phyloP scores from a whole-genome alignment of 73 alveolate species.

The Stentor roeselii region DNA sequence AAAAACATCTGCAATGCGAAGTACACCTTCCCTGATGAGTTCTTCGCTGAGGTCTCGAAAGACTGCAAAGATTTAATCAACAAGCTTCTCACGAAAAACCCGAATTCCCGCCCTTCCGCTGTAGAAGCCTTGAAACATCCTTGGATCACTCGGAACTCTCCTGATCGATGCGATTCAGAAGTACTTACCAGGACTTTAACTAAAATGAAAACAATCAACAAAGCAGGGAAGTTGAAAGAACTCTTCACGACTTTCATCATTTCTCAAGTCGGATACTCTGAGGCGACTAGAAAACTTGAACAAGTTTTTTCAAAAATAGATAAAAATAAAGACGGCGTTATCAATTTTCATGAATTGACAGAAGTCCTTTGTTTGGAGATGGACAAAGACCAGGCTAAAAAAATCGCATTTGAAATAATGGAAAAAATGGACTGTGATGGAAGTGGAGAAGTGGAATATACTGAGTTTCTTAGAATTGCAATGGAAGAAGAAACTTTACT shows the following conservation, averaged over 20 bases:
- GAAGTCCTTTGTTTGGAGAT: neutral
- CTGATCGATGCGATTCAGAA: neutral
- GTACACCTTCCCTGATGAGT: neutral
- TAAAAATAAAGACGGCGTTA: neutral
- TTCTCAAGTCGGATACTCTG: neutral
- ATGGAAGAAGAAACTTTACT: neutral
- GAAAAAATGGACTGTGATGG: neutral
- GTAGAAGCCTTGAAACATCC: neutral
- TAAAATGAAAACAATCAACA: neutral
- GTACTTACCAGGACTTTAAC: neutral
- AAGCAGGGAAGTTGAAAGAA: neutral
- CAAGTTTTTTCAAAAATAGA: neutral
- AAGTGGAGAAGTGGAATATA: neutral
- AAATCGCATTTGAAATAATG: neutral
- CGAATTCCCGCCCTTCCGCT: neutral
- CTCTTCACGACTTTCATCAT: neutral
- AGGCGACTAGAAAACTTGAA: neutral
- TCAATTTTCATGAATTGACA: neutral
- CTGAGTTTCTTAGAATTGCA: neutral
- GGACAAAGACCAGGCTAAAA: neutral
- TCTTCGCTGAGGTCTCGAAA: neutral
- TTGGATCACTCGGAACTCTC: neutral
- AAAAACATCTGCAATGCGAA: neutral
- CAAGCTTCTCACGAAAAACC: neutral
- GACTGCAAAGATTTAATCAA: neutral